Percentiles rank a stretch among this genome's conserved stretches.
These are phyloP conservation scores for Cyclanthera cordifolia DNA, from an alignment of 306 rosid genomes.

Conservation along the genomic window DNA sequence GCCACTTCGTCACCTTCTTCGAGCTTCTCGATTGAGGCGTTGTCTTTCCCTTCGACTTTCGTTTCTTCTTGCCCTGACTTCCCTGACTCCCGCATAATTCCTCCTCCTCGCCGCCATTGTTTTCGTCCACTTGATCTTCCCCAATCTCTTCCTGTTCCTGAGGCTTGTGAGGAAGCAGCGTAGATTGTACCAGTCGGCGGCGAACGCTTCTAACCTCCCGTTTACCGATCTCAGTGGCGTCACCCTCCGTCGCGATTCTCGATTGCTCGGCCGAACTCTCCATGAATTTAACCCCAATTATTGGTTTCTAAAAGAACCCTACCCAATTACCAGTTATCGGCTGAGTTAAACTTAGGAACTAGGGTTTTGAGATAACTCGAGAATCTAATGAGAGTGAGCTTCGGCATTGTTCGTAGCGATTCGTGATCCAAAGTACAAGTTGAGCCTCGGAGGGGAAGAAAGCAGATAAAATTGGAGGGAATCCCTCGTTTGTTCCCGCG, in stretches of 20 bases:
- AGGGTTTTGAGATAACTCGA: slow-evolving; percentile 19
- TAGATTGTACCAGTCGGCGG: slow-evolving; percentile 55
- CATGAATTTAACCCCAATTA: slow-evolving; percentile 17
- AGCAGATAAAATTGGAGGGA: slow-evolving; percentile 26
- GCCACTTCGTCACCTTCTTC: slow-evolving; percentile 40
- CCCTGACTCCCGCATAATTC: slow-evolving; percentile 32
- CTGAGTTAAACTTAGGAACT: not conserved
- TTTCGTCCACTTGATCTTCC: slow-evolving; percentile 19
- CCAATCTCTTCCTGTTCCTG: slow-evolving; percentile 25
- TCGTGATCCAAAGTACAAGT: not conserved
- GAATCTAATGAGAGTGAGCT: slow-evolving; percentile 1
- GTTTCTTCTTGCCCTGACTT: slow-evolving; percentile 32
- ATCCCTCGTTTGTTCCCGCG: slow-evolving; percentile 29
- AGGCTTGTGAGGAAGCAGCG: slow-evolving; percentile 49
- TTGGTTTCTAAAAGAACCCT: too few relatives aligned
- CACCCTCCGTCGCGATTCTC: slow-evolving; percentile 12
- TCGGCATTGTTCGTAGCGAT: not conserved
- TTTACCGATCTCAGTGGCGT: slow-evolving; percentile 7
- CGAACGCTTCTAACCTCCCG: slow-evolving; percentile 19
- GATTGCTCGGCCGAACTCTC: slow-evolving; percentile 11
- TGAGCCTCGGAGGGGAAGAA: not conserved
- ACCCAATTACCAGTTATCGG: not conserved
- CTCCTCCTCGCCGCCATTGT: slow-evolving; percentile 25
- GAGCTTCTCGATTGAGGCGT: slow-evolving; percentile 27
- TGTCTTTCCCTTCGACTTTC: slow-evolving; percentile 28